Evolutionary conservation across 1,284 basidiomycete genomes (phyloP), one percentile per base, ranked within the genome.

Genomic region (Papiliotrema fonsecae): DNA sequence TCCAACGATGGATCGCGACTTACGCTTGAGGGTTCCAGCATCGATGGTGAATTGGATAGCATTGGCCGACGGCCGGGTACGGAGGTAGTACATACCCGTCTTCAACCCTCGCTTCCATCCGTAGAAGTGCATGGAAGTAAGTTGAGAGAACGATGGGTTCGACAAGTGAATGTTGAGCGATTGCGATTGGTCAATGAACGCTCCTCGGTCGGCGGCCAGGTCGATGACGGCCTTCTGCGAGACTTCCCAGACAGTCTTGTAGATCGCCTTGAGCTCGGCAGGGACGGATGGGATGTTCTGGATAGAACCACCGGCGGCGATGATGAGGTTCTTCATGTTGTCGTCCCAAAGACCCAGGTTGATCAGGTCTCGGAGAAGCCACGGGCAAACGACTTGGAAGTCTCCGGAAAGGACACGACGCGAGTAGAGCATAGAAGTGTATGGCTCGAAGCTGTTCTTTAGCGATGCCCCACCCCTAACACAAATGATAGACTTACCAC

Each of bases 21-120:
- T 51, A 50, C 57, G 61, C 53, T 89, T 87, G 56, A 92, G 79
- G 47, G 86, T 77, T 32, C 76, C 81, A 73, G 85, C 85, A 71
- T 96, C 92, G 55, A 98, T 84, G 13, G 96, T 99, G 78, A 99
- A 98, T 77, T 98, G 92, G 75, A 96, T 93, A 34, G 96, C 96
- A 67, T 91, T 86, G 25, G 91, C 88, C 9, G 93, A 91, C 2
- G 96, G 90, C 47, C 88, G 82, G 37, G 96, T 97, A 50, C 96
- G 85, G 45, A 99, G 81, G 76, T 98, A 97, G 78, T 80, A 77
- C 86, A 92, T 91, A 60, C 91, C 96, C 0, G 96, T 98, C 84
- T 99, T 99, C 68, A 99, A 78, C 25, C 96, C 96, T 76, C 90
- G 90, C 82, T 96, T 96, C 96, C 94, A 98, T 22, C 93, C 96